Conservation (phyloP, 768 basidiomycete species). For the Postia placenta region DNA sequence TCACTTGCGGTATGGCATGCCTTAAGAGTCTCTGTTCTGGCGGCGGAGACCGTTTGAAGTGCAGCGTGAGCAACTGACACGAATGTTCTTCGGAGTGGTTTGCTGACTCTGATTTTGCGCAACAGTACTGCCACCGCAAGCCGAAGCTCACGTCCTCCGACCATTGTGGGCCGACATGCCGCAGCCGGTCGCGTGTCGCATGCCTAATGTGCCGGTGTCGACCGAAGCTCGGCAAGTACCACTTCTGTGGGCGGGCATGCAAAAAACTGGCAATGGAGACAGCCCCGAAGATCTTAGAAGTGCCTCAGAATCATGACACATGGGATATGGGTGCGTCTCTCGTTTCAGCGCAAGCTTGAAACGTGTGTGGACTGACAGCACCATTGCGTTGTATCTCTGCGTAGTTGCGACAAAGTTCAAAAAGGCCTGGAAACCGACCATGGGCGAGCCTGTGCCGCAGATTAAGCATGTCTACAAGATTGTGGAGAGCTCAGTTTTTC, state of each 20-base stretch:
- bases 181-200: not conserved
- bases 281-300: not conserved
- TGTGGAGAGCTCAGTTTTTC: not conserved
- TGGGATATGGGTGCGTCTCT: not conserved
- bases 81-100: not conserved
- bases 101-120: not conserved
- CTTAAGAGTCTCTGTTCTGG: not conserved
- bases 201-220: not conserved
- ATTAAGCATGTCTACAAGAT: not conserved
- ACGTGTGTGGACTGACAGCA: no score
- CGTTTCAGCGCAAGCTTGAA: no score
- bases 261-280: not conserved
- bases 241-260: not conserved
- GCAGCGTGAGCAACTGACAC: not conserved
- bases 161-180: not conserved
- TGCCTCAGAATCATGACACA: not conserved
- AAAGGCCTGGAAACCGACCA: not conserved
- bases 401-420: not conserved
- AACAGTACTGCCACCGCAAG: not conserved
- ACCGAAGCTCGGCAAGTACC: not conserved
- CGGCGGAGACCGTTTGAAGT: not conserved
- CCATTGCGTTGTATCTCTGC: no score
- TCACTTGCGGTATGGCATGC: not conserved
- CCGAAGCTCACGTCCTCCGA: not conserved
- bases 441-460: no score